A percentile compares a stretch with the other conserved stretches of the same genome.
Conservation (phyloP, 805 yeast genomes). For the Candida wancherniae region DNA sequence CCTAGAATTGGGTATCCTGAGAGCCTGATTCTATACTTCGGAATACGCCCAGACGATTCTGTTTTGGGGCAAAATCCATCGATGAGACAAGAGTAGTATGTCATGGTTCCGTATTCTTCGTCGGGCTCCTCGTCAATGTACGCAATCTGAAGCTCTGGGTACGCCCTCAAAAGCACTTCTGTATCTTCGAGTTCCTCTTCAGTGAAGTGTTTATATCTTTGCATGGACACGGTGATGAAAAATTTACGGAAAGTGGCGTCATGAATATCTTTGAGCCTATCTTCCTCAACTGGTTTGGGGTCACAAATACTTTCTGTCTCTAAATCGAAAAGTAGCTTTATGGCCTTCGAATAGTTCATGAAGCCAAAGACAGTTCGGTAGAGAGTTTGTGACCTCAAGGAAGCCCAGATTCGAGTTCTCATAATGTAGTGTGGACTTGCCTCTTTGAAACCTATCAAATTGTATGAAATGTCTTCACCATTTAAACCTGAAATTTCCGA, state of each 20-base stretch:
- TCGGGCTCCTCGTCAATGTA: constrained; percentile 89
- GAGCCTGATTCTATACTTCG: constrained; percentile 68
- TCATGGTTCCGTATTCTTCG: constrained; percentile 55
- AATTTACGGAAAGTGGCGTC: constrained; percentile 82
- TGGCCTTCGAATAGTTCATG: constrained; percentile 97
- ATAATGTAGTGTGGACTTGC: constrained; percentile 96
- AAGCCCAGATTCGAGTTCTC: constrained; percentile 98
- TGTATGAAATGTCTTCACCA: constrained; percentile 71
- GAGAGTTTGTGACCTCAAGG: constrained; percentile 91
- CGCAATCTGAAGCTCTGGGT: constrained; percentile 85
- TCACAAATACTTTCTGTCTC: constrained; percentile 68
- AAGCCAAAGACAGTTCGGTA: constrained; percentile 97
- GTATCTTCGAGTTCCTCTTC: constrained; percentile 76
- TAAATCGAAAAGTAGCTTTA: constrained; percentile 86
- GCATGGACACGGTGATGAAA: constrained; percentile 80
- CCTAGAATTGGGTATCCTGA: constrained; percentile 85
- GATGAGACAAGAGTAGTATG: constrained; percentile 70
- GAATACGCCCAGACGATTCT: constrained; percentile 54
- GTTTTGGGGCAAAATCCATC: constrained; percentile 71
- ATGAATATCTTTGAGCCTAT: constrained; percentile 9
- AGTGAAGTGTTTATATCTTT: constrained; percentile 66
- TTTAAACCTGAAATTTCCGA: constrained; percentile 1
- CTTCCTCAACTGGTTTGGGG: constrained; percentile 6
- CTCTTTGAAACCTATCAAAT: constrained; percentile 94
- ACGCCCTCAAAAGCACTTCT: constrained; percentile 74